Conservation (phyloP, 2,329 filamentous ascomycete species). For the Ophiostoma triangulosporum region DNA sequence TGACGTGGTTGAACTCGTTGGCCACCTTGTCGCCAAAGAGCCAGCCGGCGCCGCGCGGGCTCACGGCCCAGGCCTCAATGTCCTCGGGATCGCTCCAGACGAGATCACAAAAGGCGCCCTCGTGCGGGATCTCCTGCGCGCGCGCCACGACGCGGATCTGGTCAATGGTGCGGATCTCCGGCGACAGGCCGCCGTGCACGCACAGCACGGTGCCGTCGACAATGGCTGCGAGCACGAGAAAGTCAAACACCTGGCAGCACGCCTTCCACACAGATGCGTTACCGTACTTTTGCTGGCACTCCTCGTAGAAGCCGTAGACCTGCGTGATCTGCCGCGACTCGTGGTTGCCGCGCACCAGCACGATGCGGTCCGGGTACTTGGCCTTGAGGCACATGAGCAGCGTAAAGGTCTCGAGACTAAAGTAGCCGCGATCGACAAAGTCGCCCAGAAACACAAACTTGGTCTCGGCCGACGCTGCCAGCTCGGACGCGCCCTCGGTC, state of each 20-base stretch:
- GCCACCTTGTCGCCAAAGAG: constrained; percentile 96
- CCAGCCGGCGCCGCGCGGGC: constrained; percentile 90
- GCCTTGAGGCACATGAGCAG: constrained; percentile 89
- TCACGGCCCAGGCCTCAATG: constrained; percentile 90
- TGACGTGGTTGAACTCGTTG: constrained; percentile 94
- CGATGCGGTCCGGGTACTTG: constrained; percentile 78
- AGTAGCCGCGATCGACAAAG: constrained; percentile 94
- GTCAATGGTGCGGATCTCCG: constrained; percentile 91
- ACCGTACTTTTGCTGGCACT: constrained; percentile 95
- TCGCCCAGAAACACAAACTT: constrained; percentile 60
- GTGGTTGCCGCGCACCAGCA: constrained; percentile 94
- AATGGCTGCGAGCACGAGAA: constrained; percentile 88
- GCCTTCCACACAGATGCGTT: constrained; percentile 99
- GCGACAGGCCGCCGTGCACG: constrained; percentile 82
- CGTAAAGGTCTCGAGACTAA: constrained; percentile 95
- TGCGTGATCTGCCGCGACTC: constrained; percentile 96
- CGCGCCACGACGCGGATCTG: constrained; percentile 98
- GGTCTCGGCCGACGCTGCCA: constrained; percentile 37
- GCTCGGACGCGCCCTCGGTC: constrained; percentile 19
- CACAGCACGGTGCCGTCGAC: constrained; percentile 98
- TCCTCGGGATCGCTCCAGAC: constrained; percentile 99
- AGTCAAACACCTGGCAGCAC: constrained; percentile 98
- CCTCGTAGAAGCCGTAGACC: constrained; percentile 97
- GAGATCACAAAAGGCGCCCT: constrained; percentile 94
- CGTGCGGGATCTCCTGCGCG: constrained; percentile 94